These are phyloP conservation scores for Sistotremastrum suecicum DNA, from an alignment of 768 basidiomycete species.

Conservation along the genomic window DNA sequence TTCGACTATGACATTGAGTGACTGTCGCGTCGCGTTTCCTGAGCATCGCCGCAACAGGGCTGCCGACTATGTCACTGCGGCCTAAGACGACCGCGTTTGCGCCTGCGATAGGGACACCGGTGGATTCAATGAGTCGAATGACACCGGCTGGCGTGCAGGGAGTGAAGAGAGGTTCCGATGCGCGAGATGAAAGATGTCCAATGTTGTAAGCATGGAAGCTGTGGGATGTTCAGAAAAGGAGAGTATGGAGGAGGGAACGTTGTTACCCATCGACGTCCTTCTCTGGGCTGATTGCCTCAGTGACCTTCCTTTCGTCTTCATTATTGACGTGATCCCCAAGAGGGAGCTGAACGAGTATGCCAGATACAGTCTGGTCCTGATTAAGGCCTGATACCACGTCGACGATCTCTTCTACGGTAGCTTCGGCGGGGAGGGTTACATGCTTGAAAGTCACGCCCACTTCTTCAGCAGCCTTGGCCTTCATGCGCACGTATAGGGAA, in stretches of 20 bases:
- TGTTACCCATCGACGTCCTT: conserved; percentile 95
- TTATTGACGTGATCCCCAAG: conserved; percentile 69
- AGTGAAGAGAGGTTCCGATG: conserved; percentile 75
- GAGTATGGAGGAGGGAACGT: background rate
- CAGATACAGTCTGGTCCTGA: conserved; percentile 64
- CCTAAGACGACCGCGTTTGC: conserved; percentile 85
- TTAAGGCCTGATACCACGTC: conserved; percentile 71
- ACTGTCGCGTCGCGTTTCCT: conserved; percentile 88
- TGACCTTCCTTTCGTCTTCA: conserved; percentile 79
- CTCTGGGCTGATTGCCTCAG: conserved; percentile 85
- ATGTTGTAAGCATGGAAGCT: conserved; percentile 99
- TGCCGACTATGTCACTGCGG: conserved; percentile 95
- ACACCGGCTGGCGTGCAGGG: conserved; percentile 95
- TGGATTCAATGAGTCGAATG: conserved; percentile 78
- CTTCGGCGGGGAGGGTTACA: conserved; percentile 52
- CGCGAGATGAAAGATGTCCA: conserved; percentile 83
- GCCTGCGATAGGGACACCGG: conserved; percentile 65
- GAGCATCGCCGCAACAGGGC: conserved; percentile 84
- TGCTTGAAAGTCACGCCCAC: conserved; percentile 83
- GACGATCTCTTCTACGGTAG: conserved; percentile 64
- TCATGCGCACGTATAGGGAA: conserved; percentile 90
- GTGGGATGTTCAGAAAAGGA: conserved; percentile 1
- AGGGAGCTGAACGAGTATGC: conserved; percentile 92
- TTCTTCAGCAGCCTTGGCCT: conserved; percentile 88
- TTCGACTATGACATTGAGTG: conserved; percentile 92